Base-by-base conservation (phyloP, 2,329 filamentous ascomycete genomes). In the Fusarium falciforme region DNA sequence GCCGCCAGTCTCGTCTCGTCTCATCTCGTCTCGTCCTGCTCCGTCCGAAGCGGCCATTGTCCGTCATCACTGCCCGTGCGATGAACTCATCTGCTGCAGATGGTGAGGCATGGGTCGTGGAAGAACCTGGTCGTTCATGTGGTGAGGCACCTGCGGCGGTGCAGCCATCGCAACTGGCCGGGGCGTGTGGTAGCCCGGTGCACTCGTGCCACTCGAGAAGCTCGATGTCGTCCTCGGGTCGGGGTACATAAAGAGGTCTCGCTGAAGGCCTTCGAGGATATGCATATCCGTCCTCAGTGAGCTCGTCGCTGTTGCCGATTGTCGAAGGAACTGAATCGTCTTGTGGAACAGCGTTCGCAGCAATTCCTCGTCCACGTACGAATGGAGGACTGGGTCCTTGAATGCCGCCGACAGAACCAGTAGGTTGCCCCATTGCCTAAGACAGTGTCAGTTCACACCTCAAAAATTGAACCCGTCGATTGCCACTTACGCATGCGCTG, bases 361-460 rank as follows among this genome's bases (percentile, higher is more conserved):
- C 4, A 85, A 83, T 1, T 87, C 81, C 57, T 84, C 83, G 5
- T 90, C 82, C 22, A 97, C 87, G 33, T 90, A 88, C 6, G 84
- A 80, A 6, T 84, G 83, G 2, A 97, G 87, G 29, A 87, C 83
- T 6, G 86, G 88, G 55, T 96, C 93, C 71, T 88, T 89, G 82
- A 91, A 95, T 5, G 93, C 93, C 2, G 96, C 95, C 29, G 94
- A 91, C 4, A 99, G 89, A n/a, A 97, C 94, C 58, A 98, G 87
- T 79, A 98, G 90, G 80, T 98, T 98, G 67, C 96, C 96, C 86
- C 97, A 99, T 94, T 99, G 96, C 7, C 95, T 97, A 72, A 6
- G 33, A 20, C 35, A 25, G 29, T 22, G 52, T 79, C 54, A 79
- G 77, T n/a, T 52, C 6, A 20, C 11, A 11, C 17, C 27, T 58